Conservation (phyloP, 1,284 basidiomycete genomes). For the Marasmius sp. region DNA sequence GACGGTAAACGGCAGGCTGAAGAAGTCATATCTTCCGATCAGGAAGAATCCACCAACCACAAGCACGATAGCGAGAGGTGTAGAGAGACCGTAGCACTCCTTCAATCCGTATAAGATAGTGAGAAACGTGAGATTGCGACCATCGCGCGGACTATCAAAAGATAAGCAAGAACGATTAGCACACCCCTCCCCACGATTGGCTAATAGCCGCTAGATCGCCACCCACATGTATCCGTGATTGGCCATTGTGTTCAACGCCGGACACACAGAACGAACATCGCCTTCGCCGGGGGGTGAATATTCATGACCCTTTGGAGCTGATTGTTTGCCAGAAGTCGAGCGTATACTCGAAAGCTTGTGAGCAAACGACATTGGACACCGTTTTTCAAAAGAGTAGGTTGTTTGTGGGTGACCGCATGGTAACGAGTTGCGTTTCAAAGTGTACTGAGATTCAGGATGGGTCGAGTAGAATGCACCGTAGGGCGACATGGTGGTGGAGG, state of each 20-base stretch:
- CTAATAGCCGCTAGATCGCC: not conserved
- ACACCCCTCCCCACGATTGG: not conserved
- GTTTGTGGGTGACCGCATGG: not conserved
- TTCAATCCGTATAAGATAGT: conserved; percentile 13
- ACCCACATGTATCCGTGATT: conserved; percentile 18
- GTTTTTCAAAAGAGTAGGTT: not conserved
- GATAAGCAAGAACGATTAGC: not conserved
- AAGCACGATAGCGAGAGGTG: conserved; percentile 15
- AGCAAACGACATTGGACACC: not conserved
- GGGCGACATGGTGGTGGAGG: not conserved
- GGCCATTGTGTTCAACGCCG: conserved; percentile 18
- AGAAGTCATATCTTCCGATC: conserved; percentile 8
- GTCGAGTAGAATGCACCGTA: not conserved
- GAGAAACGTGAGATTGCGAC: conserved; percentile 14
- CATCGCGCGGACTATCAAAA: conserved; percentile 14
- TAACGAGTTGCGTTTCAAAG: not conserved
- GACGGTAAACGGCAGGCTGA: conserved; percentile 3
- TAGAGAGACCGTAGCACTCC: conserved; percentile 16
- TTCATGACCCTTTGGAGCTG: conserved; percentile 14
- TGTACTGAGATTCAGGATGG: not conserved
- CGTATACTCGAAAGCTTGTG: not conserved
- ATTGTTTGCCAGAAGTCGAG: not conserved
- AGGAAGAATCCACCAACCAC: conserved; percentile 13
- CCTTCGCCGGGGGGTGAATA: conserved; percentile 26
- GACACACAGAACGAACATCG: conserved; percentile 21